Base-by-base conservation (phyloP, 2,329 filamentous ascomycete genomes). In the Lojkania enalia region DNA sequence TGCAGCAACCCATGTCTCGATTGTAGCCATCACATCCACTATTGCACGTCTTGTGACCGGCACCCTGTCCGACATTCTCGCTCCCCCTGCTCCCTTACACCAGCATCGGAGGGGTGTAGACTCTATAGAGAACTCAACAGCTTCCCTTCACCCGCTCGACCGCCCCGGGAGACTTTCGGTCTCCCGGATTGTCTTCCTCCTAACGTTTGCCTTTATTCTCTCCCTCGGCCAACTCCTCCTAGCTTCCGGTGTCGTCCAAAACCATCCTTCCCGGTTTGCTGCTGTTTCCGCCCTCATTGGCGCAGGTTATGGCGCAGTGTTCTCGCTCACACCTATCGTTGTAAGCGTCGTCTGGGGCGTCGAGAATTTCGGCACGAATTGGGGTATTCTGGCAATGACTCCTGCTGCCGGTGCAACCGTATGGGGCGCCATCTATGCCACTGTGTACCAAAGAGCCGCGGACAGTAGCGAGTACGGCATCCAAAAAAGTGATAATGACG, bases 281-380 rank as follows among this genome's bases (percentile, higher is more conserved):
- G 71, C 92, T 36, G 87, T 95, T 6, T 95, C 90, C 0, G 82
- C 86, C 0, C 78, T 91, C 1, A 84, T 99, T 5, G 94, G 94
- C 5, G 85, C 90, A 1, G 94, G 94, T 33, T 97, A 99, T 64
- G 94, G 94, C 33, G 91, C 91, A 21, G 83, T 91, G 16, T 99
- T 97, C 74, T 87, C 84, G 36, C 79, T 97, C 4, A 87, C 88
- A 0, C 94, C 94, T 2, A 91, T 97, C 54, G 88, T 97, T 44
- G 87, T 96, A 57, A 90, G 86, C n/a, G 90, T 96, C 7, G 92
- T 99, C 35, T 99, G 94, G 94, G 94, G 94, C 19, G 90, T 96
- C 0, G 91, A 97, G 74, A 99, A 97, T 67, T 97, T 99, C 66
- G 94, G 90, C 46, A 99, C 94, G 0, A 97, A 99, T 61, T 99